Evolutionary conservation across 192 early-diverging fungal genomes (phyloP), one percentile per base, ranked within the genome.

Genomic region (Nowakowskiella sp.): DNA sequence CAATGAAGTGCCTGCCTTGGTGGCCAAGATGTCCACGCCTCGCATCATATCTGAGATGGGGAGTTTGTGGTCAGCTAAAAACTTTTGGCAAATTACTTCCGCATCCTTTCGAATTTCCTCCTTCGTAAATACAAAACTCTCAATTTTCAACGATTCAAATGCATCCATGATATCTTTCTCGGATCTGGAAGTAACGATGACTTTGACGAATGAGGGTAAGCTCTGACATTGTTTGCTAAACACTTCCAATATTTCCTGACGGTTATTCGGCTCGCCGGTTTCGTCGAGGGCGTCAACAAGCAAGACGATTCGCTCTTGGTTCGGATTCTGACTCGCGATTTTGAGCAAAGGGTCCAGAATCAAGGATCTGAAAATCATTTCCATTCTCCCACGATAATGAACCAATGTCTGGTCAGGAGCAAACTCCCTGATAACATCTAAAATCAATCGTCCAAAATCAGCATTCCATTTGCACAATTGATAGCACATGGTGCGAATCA

Each of bases 91-190:
- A 32, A 13, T 6, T 6, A 44, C 49, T 13, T 44, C 19, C 6
- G 49, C 25, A 34, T 51, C 25, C 24, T 9, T 7, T n/a, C n/a
- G n/a, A n/a, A n/a, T n/a, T n/a, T 30, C 49, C 16, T 7, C 8
- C 26, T 28, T 9, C 25, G 48, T 44, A 6, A 7, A 9, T 7
- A 33, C 32, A 44, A 7, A 44, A 13, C 6, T 44, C n/a, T n/a
- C n/a, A n/a, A n/a, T n/a, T n/a, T n/a, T n/a, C n/a, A n/a, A n/a
- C n/a, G n/a, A n/a, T n/a, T 22, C 23, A 36, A 50, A 50, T 6
- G 28, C 6, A n/a, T n/a, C n/a, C n/a, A 61, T 29, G 16, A 61
- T 61, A 29, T 61, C 60, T 4, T 26, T 6, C 16, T 61, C 60
- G 1, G 60, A 54, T 16, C 60, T 32, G 1, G 45, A 33, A 0